Base-by-base conservation (phyloP, 306 rosid species). In the Rosa chinensis region DNA sequence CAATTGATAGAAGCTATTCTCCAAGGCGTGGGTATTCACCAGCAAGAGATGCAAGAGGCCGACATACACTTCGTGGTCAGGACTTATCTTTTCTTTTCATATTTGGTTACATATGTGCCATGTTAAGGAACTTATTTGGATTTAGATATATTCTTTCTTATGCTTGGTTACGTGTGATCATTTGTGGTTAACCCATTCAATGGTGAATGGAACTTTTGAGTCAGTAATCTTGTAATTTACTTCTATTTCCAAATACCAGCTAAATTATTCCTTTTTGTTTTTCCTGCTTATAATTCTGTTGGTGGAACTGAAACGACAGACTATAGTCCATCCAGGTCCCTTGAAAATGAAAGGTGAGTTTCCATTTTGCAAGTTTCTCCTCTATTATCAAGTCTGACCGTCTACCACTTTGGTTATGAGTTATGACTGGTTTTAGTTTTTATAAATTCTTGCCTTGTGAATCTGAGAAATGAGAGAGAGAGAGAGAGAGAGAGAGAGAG, bases 1-100 rank as follows among this genome's bases (percentile, higher is more conserved):
- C 81, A 87, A 93, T 92, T 84, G 97, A 85, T 25, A 83, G 93
- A 78, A 85, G 94, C 83, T 78, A 82, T 78, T 84, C 89, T 83
- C 91, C 98, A 47, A 89, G 82, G 75, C 81, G 68, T 75, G 86
- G 85, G 75, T 89, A 85, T 78, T 85, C 97, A 56, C 92, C 97
- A 7, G 82, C 79, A 58, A 89, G 89, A 87, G 90, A 93, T 81
- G 86, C 85, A 79, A 88, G 96, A 82, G 89, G 85, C 61, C 89
- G 82, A 74, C 90, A 85, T 61, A 61, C 68, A 52, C 66, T 79
- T 82, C 93, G 42, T 47, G 98, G 98, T 95, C 58, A 87, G 87
- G 58, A 77, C 80, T 78, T 56, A 32, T 72, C 67, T 68, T 44
- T 61, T 59, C 64, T 6, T 74, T 50, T 66, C 28, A n/a, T 40